A percentile compares a stretch with the other conserved stretches of the same genome.
Evolutionary conservation across 176 grass and related monocot species (phyloP).

Genomic region (Pontederia crassipes): DNA sequence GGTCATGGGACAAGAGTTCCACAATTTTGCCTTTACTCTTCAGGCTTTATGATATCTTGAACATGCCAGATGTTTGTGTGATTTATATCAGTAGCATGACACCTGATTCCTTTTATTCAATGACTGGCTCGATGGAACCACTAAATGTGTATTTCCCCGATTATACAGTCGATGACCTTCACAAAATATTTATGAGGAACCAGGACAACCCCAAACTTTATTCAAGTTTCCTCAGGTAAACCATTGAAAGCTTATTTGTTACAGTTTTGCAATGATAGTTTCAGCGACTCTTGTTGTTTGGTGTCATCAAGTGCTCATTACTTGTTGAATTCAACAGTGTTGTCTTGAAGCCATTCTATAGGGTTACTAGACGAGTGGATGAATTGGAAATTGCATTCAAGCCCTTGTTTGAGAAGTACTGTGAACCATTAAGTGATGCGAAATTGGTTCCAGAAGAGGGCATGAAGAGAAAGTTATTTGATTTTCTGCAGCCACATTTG

Average conservation of each 20-base stretch:
- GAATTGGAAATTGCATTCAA: slow-evolving; percentile 46
- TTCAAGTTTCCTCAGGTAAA: slow-evolving; percentile 74
- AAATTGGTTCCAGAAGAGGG: slow-evolving; percentile 47
- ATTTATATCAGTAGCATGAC: slow-evolving; percentile 74
- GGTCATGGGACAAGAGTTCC: slow-evolving; percentile 59
- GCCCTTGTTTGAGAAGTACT: slow-evolving; percentile 75
- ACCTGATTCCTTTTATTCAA: slow-evolving; percentile 38
- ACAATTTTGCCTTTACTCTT: slow-evolving; percentile 48
- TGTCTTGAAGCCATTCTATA: slow-evolving; percentile 56
- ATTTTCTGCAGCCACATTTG: slow-evolving; percentile 65
- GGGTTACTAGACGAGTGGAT: slow-evolving; percentile 64
- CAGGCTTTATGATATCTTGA: slow-evolving; percentile 50
- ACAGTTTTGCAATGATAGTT: background rate
- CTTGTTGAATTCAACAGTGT: slow-evolving; percentile 21
- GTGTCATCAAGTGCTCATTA: too few relatives aligned
- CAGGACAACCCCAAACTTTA: slow-evolving; percentile 51
- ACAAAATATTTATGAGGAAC: slow-evolving; percentile 46
- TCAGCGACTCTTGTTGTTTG: too few relatives aligned
- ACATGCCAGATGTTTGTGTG: slow-evolving; percentile 43
- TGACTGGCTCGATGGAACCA: slow-evolving; percentile 46
- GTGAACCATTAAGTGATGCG: slow-evolving; percentile 53
- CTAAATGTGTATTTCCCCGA: slow-evolving; percentile 59
- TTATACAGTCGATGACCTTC: slow-evolving; percentile 60
- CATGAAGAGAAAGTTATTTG: slow-evolving; percentile 63
- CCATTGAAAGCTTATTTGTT: background rate